Base-by-base conservation (phyloP, 2,329 filamentous ascomycete genomes). In the Fusarium camptoceras region DNA sequence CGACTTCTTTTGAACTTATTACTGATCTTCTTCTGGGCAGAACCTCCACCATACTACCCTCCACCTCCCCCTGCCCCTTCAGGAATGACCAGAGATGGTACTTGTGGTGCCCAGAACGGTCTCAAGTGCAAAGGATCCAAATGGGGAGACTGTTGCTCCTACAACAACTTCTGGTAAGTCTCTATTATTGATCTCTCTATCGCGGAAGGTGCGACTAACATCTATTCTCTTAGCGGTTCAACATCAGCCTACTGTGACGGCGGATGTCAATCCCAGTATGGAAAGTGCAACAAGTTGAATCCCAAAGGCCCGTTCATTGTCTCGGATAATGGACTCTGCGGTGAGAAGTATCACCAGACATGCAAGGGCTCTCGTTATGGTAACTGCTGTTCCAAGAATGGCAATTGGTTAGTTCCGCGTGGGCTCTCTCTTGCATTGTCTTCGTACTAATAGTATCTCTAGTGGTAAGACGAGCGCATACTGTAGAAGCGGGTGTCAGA, bases 61-160 rank as follows among this genome's bases (percentile, higher is more conserved):
- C 57, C 3, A 8, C 47, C 6, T 56, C 56, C 15, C 25, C 37
- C 25, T 31, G 18, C 9, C n/a, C 68, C 16, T 22, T 46, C 25
- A 42, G 14, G 4, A 15, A 24, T 31, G 11, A 72, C 67, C n/a
- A 68, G 74, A 10, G 75, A 81, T 60, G 75, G 78, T 44, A 76
- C 68, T 27, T 82, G 81, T 62, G 80, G 80, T 41, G 74, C 75
- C 39, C 61, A 66, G 22, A 75, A 58, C 8, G 75, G 64, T 4
- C 22, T 66, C 22, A 77, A 75, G 8, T 83, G 81, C 55, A 70
- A 75, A 25, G 76, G 73, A 16, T 79, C 78, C 2, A 57, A 39
- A 11, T 78, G 75, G 62, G 80, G 79, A 15, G 74, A 76, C 63
- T 83, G 81, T 69, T 83, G 81, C 53, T 82, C 81, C 3, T 74